Conservation (phyloP, 1,284 basidiomycete species). For the Leccinum pallidistipes region DNA sequence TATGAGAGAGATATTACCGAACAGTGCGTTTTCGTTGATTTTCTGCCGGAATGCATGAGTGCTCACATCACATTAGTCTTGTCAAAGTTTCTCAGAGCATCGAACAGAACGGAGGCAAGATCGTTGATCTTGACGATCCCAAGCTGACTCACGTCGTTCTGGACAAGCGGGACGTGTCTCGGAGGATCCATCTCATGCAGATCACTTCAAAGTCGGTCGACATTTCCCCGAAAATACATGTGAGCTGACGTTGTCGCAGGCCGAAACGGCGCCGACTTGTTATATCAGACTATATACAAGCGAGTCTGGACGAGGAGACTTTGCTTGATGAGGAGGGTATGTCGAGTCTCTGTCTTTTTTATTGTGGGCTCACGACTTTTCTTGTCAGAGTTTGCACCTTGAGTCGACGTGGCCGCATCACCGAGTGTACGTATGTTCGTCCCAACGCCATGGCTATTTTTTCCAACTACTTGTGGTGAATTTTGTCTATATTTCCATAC, state of each 20-base stretch:
- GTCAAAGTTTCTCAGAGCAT: constrained; percentile 52
- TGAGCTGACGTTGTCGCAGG: constrained; percentile 35
- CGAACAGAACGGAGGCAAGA: constrained; percentile 65
- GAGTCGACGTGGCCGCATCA: too few species aligned
- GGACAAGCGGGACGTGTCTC: constrained; percentile 72
- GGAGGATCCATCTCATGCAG: constrained; percentile 68
- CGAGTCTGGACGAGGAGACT: constrained; percentile 78
- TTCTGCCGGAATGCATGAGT: neutral
- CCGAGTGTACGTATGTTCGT: too few species aligned
- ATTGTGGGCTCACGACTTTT: too few species aligned
- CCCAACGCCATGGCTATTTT: too few species aligned
- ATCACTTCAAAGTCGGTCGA: constrained; percentile 63
- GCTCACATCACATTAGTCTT: constrained; percentile 48
- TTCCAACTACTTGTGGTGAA: too few species aligned
- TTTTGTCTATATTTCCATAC: too few species aligned
- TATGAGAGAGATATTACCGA: constrained; percentile 50
- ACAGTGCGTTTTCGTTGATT: constrained; percentile 42
- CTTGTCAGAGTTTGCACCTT: too few species aligned
- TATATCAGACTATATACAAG: constrained; percentile 72
- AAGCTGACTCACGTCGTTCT: constrained; percentile 85
- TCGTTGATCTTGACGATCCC: constrained; percentile 67
- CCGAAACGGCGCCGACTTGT: constrained; percentile 80
- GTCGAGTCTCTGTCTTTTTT: constrained; percentile 2
- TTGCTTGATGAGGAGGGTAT: constrained; percentile 76
- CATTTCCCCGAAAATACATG: neutral